These are phyloP conservation scores for Parachlorella kessleri DNA, from an alignment of 139 green algal genomes.

Conservation along the genomic window DNA sequence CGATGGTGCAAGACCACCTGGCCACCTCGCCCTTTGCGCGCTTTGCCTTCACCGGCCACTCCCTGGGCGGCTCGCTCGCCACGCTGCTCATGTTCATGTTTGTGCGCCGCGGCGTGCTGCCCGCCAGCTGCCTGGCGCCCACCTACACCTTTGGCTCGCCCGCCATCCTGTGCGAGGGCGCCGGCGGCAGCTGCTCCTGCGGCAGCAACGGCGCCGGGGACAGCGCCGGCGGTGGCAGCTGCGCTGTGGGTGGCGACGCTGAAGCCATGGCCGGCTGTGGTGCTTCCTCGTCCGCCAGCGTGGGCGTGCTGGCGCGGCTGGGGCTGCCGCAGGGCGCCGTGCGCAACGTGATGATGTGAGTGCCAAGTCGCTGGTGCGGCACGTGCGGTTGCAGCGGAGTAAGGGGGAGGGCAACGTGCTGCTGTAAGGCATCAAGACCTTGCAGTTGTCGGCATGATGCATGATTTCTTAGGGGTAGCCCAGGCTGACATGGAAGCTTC, in stretches of 20 bases:
- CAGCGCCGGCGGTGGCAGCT: constrained; percentile 9
- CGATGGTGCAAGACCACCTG: constrained; percentile 87
- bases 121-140: constrained; percentile 55
- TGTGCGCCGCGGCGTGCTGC: constrained; percentile 72
- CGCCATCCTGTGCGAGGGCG: constrained; percentile 83
- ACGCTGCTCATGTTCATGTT: constrained; percentile 93
- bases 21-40: constrained; percentile 58
- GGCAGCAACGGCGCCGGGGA: too few species aligned
- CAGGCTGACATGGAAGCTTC: too few species aligned
- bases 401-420: too few species aligned
- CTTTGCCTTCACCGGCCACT: constrained; percentile 92
- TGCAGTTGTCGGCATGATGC: too few species aligned
- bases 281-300: constrained; percentile 2
- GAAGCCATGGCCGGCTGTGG: neutral
- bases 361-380: too few species aligned
- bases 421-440: too few species aligned
- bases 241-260: too few species aligned
- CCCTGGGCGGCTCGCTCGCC: constrained; percentile 89
- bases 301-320: constrained; percentile 53
- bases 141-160: constrained; percentile 93
- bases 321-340: constrained; percentile 57
- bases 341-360: constrained; percentile 80
- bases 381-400: too few species aligned
- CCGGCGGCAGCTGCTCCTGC: constrained; percentile 2
- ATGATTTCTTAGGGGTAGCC: too few species aligned